A percentile compares a stretch with the other conserved stretches of the same genome.
phyloP scores from a whole-genome alignment of 1,284 basidiomycete genomes.

The Cryptococcus sp. region DNA sequence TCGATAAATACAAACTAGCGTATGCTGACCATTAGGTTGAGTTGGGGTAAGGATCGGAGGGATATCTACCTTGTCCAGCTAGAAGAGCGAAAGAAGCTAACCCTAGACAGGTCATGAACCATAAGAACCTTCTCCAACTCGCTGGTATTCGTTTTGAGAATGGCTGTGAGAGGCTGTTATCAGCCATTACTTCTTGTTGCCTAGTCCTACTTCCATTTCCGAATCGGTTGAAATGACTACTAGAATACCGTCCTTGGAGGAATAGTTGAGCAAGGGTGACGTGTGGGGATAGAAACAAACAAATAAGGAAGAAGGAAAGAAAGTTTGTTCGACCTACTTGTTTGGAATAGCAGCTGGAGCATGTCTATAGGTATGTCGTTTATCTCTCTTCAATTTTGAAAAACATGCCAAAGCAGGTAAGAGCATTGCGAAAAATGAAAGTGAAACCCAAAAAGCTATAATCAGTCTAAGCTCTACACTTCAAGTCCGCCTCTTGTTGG shows the following conservation, averaged over 20 bases:
- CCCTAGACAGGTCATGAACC: conserved; percentile 55
- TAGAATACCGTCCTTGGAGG: no score
- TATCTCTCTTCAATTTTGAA: conserved; percentile 47
- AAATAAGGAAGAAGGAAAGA: background rate
- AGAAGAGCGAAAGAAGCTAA: conserved; percentile 54
- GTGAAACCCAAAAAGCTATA: conserved; percentile 52
- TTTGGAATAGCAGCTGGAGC: conserved; percentile 27
- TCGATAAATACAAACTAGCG: conserved; percentile 54
- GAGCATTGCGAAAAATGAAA: conserved; percentile 56
- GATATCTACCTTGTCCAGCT: conserved; percentile 52
- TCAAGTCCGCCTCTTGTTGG: background rate
- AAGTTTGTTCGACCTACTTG: conserved; percentile 21
- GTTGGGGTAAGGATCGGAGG: background rate
- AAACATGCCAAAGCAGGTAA: conserved; percentile 54
- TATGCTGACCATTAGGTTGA: conserved; percentile 31
- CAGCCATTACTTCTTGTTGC: no score
- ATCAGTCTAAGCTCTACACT: no score
- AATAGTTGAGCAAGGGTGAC: no score
- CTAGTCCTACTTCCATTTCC: no score
- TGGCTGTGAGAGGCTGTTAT: conserved; percentile 50
- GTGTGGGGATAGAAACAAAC: no score
- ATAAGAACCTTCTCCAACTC: conserved; percentile 55
- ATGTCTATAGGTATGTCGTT: conserved; percentile 42
- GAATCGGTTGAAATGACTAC: no score
- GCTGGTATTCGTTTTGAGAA: conserved; percentile 52